Evolutionary conservation across 2,329 filamentous ascomycete genomes (phyloP).

Genomic region (Incumbomyces lentus): DNA sequence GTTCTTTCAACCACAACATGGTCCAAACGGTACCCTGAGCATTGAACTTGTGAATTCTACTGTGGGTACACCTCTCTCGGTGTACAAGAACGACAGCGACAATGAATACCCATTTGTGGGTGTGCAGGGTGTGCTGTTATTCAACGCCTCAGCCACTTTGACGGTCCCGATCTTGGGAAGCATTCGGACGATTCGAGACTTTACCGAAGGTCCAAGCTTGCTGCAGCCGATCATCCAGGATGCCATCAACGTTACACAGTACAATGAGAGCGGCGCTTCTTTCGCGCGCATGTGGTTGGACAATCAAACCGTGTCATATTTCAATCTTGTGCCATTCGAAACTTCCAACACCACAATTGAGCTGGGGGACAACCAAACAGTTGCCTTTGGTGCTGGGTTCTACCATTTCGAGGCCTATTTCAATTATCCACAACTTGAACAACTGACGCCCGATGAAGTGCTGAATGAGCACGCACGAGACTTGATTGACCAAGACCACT

Average conservation of each 20-base stretch:
- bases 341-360: constrained; percentile 17
- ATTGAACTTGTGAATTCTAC: constrained; percentile 45
- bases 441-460: constrained; percentile 41
- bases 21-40: constrained; percentile 43
- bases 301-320: constrained; percentile 46
- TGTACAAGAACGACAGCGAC: constrained; percentile 31
- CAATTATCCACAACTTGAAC: constrained; percentile 52
- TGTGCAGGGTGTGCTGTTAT: constrained; percentile 42
- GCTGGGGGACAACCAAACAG: constrained; percentile 31
- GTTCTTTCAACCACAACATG: constrained; percentile 47
- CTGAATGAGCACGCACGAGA: constrained; percentile 39
- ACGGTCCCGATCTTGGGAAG: constrained; percentile 51
- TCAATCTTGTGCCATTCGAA: constrained; percentile 37
- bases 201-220: constrained; percentile 47
- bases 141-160: constrained; percentile 49
- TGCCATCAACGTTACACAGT: constrained; percentile 35
- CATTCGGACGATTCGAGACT: constrained; percentile 53
- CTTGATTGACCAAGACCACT: constrained; percentile 37
- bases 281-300: constrained; percentile 52
- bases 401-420: constrained; percentile 51
- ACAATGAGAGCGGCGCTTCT: constrained; percentile 35
- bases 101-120: constrained; percentile 39
- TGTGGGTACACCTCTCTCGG: constrained; percentile 34
- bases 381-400: constrained; percentile 42
- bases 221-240: constrained; percentile 46